These are phyloP conservation scores for Phascolomyces articulosus DNA, from an alignment of 371 early-diverging fungal species.

Conservation along the genomic window DNA sequence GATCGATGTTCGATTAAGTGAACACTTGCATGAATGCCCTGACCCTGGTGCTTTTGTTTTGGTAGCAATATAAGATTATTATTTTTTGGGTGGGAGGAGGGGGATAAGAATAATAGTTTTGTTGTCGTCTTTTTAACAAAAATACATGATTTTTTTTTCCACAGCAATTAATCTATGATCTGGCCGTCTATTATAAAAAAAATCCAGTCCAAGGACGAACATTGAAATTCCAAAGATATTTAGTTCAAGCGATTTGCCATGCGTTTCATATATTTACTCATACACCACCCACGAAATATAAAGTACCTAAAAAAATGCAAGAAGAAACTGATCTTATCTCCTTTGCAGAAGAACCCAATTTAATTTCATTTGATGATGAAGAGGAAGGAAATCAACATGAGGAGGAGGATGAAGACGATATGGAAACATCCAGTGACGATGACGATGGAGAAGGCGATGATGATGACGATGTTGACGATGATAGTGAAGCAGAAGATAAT, in stretches of 20 bases:
- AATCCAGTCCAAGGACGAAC: constrained; percentile 23
- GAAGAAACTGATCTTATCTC: constrained; percentile 30
- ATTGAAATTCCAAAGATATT: constrained; percentile 30
- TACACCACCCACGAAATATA: constrained; percentile 23
- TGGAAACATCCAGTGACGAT: background rate
- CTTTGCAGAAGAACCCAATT: constrained; percentile 30
- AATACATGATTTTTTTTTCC: background rate
- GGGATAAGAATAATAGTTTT: too few relatives aligned
- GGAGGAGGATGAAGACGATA: background rate
- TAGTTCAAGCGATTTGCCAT: constrained; percentile 27
- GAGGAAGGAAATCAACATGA: constrained; percentile 6
- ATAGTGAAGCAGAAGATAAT: constrained; percentile 11
- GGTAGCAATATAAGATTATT: constrained; percentile 22
- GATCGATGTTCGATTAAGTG: constrained; percentile 28
- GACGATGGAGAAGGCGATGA: background rate
- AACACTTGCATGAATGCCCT: constrained; percentile 23
- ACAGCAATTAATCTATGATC: constrained; percentile 4
- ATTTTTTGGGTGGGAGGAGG: too few relatives aligned
- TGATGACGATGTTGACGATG: constrained; percentile 12
- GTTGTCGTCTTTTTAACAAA: too few relatives aligned
- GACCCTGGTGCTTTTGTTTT: constrained; percentile 39
- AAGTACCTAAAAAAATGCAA: constrained; percentile 7
- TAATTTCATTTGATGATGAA: constrained; percentile 36
- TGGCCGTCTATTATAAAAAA: constrained; percentile 24
- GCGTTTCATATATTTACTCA: constrained; percentile 25